Conservation (phyloP, 2,329 filamentous ascomycete genomes). For the Monilinia vaccinii-corymbosi region DNA sequence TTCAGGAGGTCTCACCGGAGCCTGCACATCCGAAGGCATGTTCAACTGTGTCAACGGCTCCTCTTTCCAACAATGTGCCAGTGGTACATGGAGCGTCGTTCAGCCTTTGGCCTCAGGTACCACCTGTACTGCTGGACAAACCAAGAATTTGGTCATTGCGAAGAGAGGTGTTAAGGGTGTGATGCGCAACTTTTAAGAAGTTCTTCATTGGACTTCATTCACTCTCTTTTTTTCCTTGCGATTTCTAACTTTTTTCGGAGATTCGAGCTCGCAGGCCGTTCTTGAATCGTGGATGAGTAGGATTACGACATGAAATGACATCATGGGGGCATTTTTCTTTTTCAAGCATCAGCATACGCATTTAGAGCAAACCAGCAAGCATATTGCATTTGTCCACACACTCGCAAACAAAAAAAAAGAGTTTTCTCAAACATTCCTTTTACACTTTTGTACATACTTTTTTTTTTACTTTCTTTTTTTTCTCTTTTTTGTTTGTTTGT, state of each 20-base stretch:
- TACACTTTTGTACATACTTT: background rate
- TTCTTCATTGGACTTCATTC: background rate
- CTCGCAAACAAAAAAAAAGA: too few species aligned
- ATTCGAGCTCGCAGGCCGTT: background rate
- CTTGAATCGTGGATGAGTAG: background rate
- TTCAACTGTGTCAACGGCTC: slow-evolving; percentile 46
- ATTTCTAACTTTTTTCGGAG: background rate
- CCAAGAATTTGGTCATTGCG: slow-evolving; percentile 33
- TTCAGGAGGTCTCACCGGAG: slow-evolving; percentile 25
- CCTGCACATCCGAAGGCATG: slow-evolving; percentile 40
- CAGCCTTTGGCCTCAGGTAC: slow-evolving; percentile 39
- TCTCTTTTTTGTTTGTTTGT: background rate
- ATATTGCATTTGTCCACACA: background rate
- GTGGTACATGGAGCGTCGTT: slow-evolving; percentile 39
- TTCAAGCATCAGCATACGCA: background rate
- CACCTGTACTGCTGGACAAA: slow-evolving; percentile 36
- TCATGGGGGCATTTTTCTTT: background rate
- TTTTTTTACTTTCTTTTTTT: background rate
- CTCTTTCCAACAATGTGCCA: slow-evolving; percentile 47
- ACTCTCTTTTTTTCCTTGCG: background rate
- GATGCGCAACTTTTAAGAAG: background rate
- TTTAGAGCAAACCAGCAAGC: background rate
- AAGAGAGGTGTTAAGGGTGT: background rate
- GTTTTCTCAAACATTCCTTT: background rate
- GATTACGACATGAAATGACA: background rate